phyloP scores from a whole-genome alignment of 371 early-diverging fungal species.

The Lichtheimia corymbifera region DNA sequence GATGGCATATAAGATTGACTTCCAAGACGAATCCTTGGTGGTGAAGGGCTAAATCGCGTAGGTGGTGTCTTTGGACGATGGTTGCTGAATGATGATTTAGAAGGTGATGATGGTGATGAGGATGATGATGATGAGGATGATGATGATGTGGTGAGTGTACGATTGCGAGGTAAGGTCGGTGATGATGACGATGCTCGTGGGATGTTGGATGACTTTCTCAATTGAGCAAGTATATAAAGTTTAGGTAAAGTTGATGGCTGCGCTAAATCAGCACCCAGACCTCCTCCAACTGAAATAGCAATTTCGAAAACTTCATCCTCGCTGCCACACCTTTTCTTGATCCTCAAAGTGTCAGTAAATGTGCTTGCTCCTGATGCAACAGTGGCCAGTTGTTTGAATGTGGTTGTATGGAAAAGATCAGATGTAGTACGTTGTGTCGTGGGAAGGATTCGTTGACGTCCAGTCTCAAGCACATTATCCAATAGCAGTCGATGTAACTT shows the following conservation, averaged over 20 bases:
- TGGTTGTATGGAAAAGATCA: slow-evolving; percentile 33
- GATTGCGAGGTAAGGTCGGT: background rate
- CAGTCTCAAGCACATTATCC: slow-evolving; percentile 41
- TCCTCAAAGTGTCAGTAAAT: slow-evolving; percentile 43
- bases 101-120: no score
- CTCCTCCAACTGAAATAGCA: slow-evolving; percentile 50
- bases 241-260: slow-evolving; percentile 9
- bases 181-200: background rate
- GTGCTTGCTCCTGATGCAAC: slow-evolving; percentile 33
- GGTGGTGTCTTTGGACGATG: no score
- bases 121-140: no score
- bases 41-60: background rate
- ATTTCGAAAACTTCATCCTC: slow-evolving; percentile 42
- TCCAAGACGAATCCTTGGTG: background rate
- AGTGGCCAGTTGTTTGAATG: slow-evolving; percentile 24
- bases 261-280: slow-evolving; percentile 43
- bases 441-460: slow-evolving; percentile 16
- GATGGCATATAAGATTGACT: background rate
- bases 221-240: slow-evolving; percentile 19
- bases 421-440: slow-evolving; percentile 44
- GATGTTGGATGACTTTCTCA: slow-evolving; percentile 5
- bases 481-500: slow-evolving; percentile 38
- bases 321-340: slow-evolving; percentile 37
- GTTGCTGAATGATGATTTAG: no score
- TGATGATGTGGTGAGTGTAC: background rate